Base-by-base conservation (phyloP, 768 basidiomycete species). In the Podaxis sp. region DNA sequence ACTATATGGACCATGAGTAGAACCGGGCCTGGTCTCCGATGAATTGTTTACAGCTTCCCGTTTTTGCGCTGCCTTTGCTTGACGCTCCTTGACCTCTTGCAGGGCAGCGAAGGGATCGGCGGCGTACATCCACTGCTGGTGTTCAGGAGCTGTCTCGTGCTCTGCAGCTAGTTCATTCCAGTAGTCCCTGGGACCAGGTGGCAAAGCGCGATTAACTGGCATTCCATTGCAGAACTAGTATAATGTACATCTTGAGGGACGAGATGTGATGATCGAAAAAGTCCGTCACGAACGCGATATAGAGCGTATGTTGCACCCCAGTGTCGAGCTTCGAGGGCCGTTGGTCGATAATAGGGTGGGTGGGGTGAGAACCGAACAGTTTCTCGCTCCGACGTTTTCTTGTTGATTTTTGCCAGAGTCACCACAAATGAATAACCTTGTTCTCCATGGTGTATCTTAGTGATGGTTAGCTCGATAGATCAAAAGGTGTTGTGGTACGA, bases 221-320 rank as follows among this genome's bases (percentile, higher is more conserved):
- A 91, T 81, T 48, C 82, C 78, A 72, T 91, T 92, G 71, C 85
- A 89, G 67, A 90, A 85, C 90, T 91, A 70, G 57, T 32, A 59
- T 62, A 59, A 65, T 61, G 62, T 71, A 71, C 64, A 69, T 11
- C 42, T 70, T 74, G 55, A 71, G 68, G 65, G 52, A 67, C 51
- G 57, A 62, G 37, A 47, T 54, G 44, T 51, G 25, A 60, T 32
- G 51, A 66, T 40, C 52, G 47, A 64, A 55, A 55, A 44, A 63
- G 40, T 60, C 27, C 58, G 55, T 57, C 53, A 86, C 89, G 75
- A 74, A 95, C 93, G 66, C 93, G 86, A 72, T 94, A 91, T 56
- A 96, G 74, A 42, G 91, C 90, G 66, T 91, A 93, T 2, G 88
- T 89, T 14, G 93, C 93, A 40, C 88, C 93, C 88, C 91, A 95